Conservation (phyloP, 139 green algal species). For the Micromonas pusilla region DNA sequence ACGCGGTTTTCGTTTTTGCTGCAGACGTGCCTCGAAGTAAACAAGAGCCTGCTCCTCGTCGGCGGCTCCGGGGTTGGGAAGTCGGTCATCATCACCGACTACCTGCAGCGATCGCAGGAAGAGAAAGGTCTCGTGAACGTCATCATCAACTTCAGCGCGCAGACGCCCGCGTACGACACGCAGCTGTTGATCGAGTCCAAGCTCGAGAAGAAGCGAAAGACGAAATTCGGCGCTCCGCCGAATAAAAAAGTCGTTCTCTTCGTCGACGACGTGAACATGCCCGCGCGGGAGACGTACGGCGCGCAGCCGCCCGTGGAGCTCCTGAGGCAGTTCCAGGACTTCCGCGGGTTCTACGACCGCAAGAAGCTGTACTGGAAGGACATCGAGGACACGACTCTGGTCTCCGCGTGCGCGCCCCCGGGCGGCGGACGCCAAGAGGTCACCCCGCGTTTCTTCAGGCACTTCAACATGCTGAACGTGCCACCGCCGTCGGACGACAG, state of each 20-base stretch:
- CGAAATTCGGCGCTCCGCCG: conserved; percentile 54
- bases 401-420: conserved; percentile 64
- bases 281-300: conserved; percentile 67
- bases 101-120: conserved; percentile 38
- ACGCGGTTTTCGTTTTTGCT: conserved; percentile 59
- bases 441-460: conserved; percentile 63
- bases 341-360: conserved; percentile 69
- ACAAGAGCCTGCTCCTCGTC: conserved; percentile 62
- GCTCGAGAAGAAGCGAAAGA: conserved; percentile 79
- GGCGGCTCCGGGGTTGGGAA: conserved; percentile 73
- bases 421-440: conserved; percentile 67
- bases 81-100: conserved; percentile 52
- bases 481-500: conserved; percentile 57
- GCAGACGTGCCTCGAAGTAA: conserved; percentile 54
- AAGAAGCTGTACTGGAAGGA: conserved; percentile 82
- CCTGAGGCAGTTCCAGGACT: conserved; percentile 77
- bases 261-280: conserved; percentile 88
- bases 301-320: conserved; percentile 77
- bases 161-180: conserved; percentile 63
- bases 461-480: conserved; percentile 76
- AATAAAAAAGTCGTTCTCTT: conserved; percentile 77
- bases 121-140: conserved; percentile 42
- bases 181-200: conserved; percentile 70
- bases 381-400: conserved; percentile 60
- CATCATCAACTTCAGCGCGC: conserved; percentile 73